A percentile compares a stretch with the other conserved stretches of the same genome.
phyloP scores from a whole-genome alignment of 768 basidiomycete species.

The Boletus barrowsii region DNA sequence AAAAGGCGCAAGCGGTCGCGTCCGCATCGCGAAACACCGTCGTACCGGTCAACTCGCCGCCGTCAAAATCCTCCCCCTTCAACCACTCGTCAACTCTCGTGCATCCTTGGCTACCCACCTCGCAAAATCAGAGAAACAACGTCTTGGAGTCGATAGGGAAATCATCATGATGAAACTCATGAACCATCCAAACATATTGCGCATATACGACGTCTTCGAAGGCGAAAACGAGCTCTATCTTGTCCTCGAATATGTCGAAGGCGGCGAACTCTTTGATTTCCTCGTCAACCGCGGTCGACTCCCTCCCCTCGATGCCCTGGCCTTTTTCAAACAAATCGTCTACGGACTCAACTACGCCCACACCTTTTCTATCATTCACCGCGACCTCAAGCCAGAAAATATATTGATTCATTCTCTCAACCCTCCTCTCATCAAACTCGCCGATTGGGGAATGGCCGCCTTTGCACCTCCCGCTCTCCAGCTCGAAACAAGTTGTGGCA shows the following conservation, averaged over 20 bases:
- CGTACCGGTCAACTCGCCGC: slow-evolving; percentile 90
- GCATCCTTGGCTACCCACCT: slow-evolving; percentile 62
- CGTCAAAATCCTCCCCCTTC: slow-evolving; percentile 90
- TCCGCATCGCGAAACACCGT: slow-evolving; percentile 88
- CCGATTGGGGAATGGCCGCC: slow-evolving; percentile 98
- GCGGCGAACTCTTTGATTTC: slow-evolving; percentile 96
- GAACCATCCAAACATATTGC: slow-evolving; percentile 96
- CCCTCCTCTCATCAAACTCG: slow-evolving; percentile 88
- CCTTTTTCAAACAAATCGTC: slow-evolving; percentile 94
- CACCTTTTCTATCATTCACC: slow-evolving; percentile 95
- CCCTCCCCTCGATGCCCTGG: slow-evolving; percentile 75
- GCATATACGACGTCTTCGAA: slow-evolving; percentile 94
- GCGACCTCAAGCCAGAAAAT: slow-evolving; percentile 98
- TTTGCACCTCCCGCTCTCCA: slow-evolving; percentile 83
- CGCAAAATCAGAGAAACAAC: slow-evolving; percentile 75
- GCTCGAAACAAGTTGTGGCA: slow-evolving; percentile 93
- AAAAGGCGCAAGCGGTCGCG: slow-evolving; percentile 90
- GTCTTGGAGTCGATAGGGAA: slow-evolving; percentile 87
- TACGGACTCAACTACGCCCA: slow-evolving; percentile 96
- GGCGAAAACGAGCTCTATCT: slow-evolving; percentile 88
- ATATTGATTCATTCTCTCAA: slow-evolving; percentile 83
- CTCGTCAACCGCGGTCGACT: slow-evolving; percentile 86
- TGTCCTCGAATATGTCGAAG: slow-evolving; percentile 92
- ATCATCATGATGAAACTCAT: slow-evolving; percentile 99
- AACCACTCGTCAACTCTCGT: slow-evolving; percentile 71